Conservation (phyloP, 345 rosid genomes). For the Moricandia arvensis region DNA sequence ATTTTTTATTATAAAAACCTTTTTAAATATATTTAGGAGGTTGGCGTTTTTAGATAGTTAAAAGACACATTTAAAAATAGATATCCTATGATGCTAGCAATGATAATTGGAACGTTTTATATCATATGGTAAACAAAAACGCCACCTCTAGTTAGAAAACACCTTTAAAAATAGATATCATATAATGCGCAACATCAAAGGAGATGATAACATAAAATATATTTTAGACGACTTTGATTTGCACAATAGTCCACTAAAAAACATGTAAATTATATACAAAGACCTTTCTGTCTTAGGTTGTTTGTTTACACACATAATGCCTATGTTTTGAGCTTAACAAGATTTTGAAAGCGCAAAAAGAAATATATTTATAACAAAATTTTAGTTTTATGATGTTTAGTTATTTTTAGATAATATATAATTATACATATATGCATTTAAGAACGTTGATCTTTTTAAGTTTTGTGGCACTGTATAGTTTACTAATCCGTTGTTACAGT, state of each 20-base stretch:
- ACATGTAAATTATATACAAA: background rate
- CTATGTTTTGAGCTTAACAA: background rate
- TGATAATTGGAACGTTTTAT: too few species aligned
- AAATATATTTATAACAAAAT: too few species aligned
- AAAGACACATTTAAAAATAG: too few species aligned
- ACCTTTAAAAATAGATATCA: background rate
- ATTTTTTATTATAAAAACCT: too few species aligned
- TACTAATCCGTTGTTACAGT: too few species aligned
- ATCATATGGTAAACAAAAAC: too few species aligned
- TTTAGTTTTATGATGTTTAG: background rate
- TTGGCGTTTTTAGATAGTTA: background rate
- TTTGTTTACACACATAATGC: background rate
- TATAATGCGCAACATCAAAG: background rate
- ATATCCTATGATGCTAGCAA: too few species aligned
- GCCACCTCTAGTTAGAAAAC: too few species aligned
- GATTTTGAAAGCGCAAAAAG: background rate
- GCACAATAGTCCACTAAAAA: background rate
- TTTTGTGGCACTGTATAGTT: too few species aligned
- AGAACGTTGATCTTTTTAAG: background rate
- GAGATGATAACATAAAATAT: slow-evolving; percentile 15
- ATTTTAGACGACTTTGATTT: slow-evolving; percentile 8
- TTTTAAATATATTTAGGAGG: too few species aligned
- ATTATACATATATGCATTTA: too few species aligned
- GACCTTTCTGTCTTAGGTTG: background rate
- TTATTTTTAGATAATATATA: too few species aligned